Conservation (phyloP, 2,329 filamentous ascomycete species). For the Arthrobotrys megalospora region DNA sequence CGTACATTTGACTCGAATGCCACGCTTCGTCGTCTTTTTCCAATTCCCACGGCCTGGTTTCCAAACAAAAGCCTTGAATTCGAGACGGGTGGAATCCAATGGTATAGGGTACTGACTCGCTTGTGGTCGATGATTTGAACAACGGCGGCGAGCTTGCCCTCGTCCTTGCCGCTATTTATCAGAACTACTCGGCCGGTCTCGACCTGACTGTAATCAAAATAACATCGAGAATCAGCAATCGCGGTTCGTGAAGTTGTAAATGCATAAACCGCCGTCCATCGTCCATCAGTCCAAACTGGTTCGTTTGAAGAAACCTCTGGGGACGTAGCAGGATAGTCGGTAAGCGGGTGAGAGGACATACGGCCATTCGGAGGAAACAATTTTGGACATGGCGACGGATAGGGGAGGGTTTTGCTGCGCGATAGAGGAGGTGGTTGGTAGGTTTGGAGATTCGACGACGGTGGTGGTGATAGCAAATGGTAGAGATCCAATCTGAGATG, state of each 20-base stretch:
- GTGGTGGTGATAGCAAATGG: conserved; percentile 18
- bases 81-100: conserved; percentile 14
- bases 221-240: conserved; percentile 44
- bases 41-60: not conserved
- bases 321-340: conserved; percentile 11
- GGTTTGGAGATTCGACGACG: conserved; percentile 61
- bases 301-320: not conserved
- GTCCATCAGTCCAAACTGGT: conserved; percentile 3
- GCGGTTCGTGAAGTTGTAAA: not conserved
- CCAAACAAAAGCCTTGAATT: not conserved
- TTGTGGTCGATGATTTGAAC: conserved; percentile 99
- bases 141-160: conserved; percentile 90
- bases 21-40: not conserved
- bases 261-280: conserved; percentile 9
- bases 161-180: conserved; percentile 85
- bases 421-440: conserved; percentile 50
- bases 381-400: conserved; percentile 58
- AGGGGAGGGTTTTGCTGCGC: conserved; percentile 61
- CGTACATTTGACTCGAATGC: not conserved
- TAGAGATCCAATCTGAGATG: conserved; percentile 39
- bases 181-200: conserved; percentile 98
- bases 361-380: conserved; percentile 59
- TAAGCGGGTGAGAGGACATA: conserved; percentile 42
- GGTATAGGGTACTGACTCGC: conserved; percentile 81
- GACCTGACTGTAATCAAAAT: conserved; percentile 79